A percentile compares a stretch with the other conserved stretches of the same genome.
These are phyloP conservation scores for Aurifilum marmelostoma DNA, from an alignment of 2,329 filamentous ascomycete genomes.

Conservation along the genomic window DNA sequence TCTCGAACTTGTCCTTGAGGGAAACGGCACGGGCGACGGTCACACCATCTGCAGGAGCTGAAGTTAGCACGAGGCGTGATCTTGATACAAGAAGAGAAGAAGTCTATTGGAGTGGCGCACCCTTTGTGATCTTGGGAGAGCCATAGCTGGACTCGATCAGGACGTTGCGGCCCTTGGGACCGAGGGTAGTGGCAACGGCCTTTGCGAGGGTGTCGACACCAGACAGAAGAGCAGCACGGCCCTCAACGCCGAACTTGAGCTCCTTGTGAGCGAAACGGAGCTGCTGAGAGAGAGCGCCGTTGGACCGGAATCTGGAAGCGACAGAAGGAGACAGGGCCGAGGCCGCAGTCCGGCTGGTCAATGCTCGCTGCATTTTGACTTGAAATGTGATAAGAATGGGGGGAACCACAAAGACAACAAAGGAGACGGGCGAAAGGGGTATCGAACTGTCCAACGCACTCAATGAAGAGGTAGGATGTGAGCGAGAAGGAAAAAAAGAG, in stretches of 20 bases:
- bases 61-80: constrained; percentile 18
- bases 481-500: not conserved
- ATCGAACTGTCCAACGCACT: constrained; percentile 29
- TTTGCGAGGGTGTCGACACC: constrained; percentile 97
- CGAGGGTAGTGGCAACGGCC: constrained; percentile 93
- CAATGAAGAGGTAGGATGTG: constrained; percentile 19
- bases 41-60: constrained; percentile 68
- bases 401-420: constrained; percentile 31
- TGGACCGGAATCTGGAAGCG: constrained; percentile 65
- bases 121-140: constrained; percentile 99
- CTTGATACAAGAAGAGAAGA: not conserved
- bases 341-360: constrained; percentile 79
- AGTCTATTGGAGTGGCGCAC: constrained; percentile 55
- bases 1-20: constrained; percentile 99
- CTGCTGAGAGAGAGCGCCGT: constrained; percentile 76
- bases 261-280: constrained; percentile 99
- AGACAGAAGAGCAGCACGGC: constrained; percentile 81
- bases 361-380: constrained; percentile 91
- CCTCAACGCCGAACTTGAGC: constrained; percentile 97
- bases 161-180: constrained; percentile 97
- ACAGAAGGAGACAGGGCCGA: constrained; percentile 74
- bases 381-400: constrained; percentile 39
- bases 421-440: constrained; percentile 35
- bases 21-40: constrained; percentile 87
- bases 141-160: constrained; percentile 98